Conservation (phyloP, 2,329 filamentous ascomycete genomes). For the Pseudocercospora pini-densiflorae region DNA sequence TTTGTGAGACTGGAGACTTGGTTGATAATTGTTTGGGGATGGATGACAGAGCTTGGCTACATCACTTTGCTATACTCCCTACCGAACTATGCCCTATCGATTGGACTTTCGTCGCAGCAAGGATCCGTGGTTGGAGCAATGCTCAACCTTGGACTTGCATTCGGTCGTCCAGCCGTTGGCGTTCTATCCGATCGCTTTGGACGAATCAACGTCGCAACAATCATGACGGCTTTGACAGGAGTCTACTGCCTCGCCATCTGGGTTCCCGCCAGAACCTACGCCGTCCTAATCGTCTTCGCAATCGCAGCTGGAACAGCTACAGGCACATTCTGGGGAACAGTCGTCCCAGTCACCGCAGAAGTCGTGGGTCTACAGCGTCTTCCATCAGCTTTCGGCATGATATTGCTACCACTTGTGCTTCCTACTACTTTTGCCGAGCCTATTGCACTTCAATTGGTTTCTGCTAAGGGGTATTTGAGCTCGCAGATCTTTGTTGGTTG, state of each 20-base stretch:
- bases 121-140: constrained; percentile 33
- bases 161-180: constrained; percentile 32
- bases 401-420: constrained; percentile 32
- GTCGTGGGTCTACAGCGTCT: constrained; percentile 34
- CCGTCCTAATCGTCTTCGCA: constrained; percentile 31
- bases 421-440: constrained; percentile 35
- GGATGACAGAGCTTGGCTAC: constrained; percentile 32
- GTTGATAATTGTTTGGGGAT: constrained; percentile 32
- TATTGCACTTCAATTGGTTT: constrained; percentile 34
- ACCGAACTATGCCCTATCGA: constrained; percentile 31
- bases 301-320: constrained; percentile 27
- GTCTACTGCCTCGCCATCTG: constrained; percentile 33
- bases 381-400: constrained; percentile 33
- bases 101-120: constrained; percentile 29
- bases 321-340: constrained; percentile 35
- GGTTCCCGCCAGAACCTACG: constrained; percentile 30
- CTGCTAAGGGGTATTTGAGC: constrained; percentile 50
- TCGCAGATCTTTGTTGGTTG: constrained; percentile 63
- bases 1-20: constrained; percentile 26
- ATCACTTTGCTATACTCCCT: constrained; percentile 33
- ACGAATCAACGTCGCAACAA: constrained; percentile 33
- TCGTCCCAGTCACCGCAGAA: constrained; percentile 35
- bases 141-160: constrained; percentile 33
- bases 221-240: constrained; percentile 31
- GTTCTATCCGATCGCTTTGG: constrained; percentile 31